Percentiles rank a stretch among this genome's conserved stretches.
These are phyloP conservation scores for Hanseniaspora occidentalis DNA, from an alignment of 805 yeast genomes.

Conservation along the genomic window DNA sequence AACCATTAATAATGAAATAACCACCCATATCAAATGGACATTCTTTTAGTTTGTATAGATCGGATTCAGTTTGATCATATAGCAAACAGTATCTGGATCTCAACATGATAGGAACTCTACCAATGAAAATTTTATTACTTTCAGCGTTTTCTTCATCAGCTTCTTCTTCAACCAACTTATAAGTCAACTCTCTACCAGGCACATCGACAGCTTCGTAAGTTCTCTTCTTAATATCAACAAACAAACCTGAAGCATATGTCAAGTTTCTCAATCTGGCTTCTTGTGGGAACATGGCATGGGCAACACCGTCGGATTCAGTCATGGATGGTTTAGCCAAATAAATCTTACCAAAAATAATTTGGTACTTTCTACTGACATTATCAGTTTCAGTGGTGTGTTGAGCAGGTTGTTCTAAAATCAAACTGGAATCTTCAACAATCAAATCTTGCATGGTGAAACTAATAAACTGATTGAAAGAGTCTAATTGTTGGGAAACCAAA, in stretches of 20 bases:
- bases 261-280: conserved; percentile 94
- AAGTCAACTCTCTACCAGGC: conserved; percentile 42
- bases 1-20: conserved; percentile 94
- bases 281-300: conserved; percentile 96
- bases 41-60: conserved; percentile 88
- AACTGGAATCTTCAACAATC: conserved; percentile 88
- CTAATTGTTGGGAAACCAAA: conserved; percentile 93
- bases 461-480: conserved; percentile 95
- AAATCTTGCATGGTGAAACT: conserved; percentile 94
- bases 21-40: conserved; percentile 99
- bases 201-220: conserved; percentile 77
- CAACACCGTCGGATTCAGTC: conserved; percentile 99
- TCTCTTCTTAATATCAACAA: conserved; percentile 89
- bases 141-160: conserved; percentile 49
- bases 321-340: conserved; percentile 94
- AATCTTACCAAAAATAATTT: conserved; percentile 95
- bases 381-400: conserved; percentile 90
- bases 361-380: conserved; percentile 82
- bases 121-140: conserved; percentile 80
- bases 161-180: conserved; percentile 39
- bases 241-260: conserved; percentile 91
- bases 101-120: conserved; percentile 96
- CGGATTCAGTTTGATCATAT: conserved; percentile 81
- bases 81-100: conserved; percentile 92
- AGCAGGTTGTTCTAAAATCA: conserved; percentile 95